Evolutionary conservation across 2,329 filamentous ascomycete genomes (phyloP).

Genomic region (Mycosphaerella sp.): DNA sequence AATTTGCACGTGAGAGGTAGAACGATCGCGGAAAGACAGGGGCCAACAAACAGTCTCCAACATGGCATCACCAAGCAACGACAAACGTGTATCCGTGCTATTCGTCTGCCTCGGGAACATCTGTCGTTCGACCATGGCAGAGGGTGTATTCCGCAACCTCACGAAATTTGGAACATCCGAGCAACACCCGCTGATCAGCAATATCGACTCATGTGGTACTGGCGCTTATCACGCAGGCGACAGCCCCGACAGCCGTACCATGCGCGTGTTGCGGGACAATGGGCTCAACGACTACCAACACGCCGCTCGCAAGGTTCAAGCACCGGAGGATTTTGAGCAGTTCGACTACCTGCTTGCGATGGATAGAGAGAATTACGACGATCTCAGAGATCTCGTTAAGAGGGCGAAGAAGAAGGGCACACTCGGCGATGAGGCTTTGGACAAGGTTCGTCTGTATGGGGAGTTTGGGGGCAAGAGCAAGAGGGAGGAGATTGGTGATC

Average conservation of each 20-base stretch:
- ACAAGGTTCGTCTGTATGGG: conserved; percentile 62
- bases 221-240: conserved; percentile 77
- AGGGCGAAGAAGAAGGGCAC: conserved; percentile 44
- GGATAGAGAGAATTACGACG: conserved; percentile 74
- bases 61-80: conserved; percentile 16
- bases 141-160: conserved; percentile 79
- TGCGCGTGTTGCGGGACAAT: conserved; percentile 62
- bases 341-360: conserved; percentile 97
- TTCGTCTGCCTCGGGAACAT: conserved; percentile 98
- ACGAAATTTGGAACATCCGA: conserved; percentile 49
- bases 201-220: conserved; percentile 85
- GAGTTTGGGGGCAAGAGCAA: conserved; percentile 58
- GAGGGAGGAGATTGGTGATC: conserved; percentile 69
- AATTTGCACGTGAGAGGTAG: too few species aligned
- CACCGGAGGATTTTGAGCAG: conserved; percentile 64
- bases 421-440: conserved; percentile 32
- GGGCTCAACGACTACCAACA: conserved; percentile 74
- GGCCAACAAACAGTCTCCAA: conserved; percentile 2
- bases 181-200: conserved; percentile 50
- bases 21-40: too few species aligned
- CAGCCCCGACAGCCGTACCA: conserved; percentile 73
- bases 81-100: conserved; percentile 60
- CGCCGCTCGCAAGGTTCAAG: conserved; percentile 64
- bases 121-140: conserved; percentile 87
- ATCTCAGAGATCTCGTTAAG: conserved; percentile 57